These are phyloP conservation scores for Chalciporus chontae DNA, from an alignment of 768 basidiomycete genomes.

Conservation along the genomic window DNA sequence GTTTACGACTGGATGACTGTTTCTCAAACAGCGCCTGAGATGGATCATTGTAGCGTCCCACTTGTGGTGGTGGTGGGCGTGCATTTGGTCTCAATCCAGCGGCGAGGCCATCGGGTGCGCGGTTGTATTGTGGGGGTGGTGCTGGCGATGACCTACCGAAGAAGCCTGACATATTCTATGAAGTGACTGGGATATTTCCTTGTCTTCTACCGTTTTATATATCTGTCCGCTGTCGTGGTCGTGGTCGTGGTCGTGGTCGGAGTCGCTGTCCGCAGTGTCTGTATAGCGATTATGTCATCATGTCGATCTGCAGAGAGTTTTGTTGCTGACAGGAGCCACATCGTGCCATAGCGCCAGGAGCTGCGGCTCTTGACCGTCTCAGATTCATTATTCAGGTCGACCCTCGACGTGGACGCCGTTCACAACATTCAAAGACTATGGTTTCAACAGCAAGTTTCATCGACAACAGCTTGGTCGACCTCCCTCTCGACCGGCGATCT, in stretches of 20 bases:
- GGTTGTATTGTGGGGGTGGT: conserved; percentile 40
- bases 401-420: neutral
- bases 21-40: conserved; percentile 49
- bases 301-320: neutral
- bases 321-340: neutral
- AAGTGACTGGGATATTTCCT: neutral
- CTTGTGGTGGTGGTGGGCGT: conserved; percentile 35
- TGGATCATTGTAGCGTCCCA: conserved; percentile 53
- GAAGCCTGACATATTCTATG: conserved; percentile 34
- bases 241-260: conserved; percentile 3
- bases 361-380: neutral
- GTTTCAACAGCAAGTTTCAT: conserved; percentile 9
- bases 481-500: conserved; percentile 40
- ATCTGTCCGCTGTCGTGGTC: neutral
- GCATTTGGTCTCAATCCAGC: conserved; percentile 33
- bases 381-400: neutral
- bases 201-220: neutral
- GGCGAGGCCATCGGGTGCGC: conserved; percentile 39
- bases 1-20: conserved; percentile 40
- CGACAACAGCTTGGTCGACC: conserved; percentile 16
- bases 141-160: conserved; percentile 39
- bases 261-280: neutral
- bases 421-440: conserved; percentile 3
- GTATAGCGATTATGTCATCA: conserved; percentile 20
- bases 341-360: neutral